These are phyloP conservation scores for Termitomyces titanicus DNA, from an alignment of 768 basidiomycete genomes.

Conservation along the genomic window DNA sequence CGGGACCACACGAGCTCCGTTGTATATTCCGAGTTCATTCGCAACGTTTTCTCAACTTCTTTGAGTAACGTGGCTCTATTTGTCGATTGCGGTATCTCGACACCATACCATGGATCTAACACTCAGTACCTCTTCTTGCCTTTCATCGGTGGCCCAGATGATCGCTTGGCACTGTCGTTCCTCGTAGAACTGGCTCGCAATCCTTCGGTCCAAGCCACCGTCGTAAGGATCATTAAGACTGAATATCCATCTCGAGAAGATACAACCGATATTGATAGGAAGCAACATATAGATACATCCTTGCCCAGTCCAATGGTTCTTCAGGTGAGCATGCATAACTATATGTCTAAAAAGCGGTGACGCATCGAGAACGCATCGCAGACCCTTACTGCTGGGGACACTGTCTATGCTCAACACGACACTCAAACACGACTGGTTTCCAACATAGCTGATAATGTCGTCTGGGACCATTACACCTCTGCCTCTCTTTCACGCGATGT, in stretches of 20 bases:
- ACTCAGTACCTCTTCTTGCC: conserved; percentile 73
- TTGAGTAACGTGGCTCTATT: conserved; percentile 79
- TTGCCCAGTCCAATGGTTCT: conserved; percentile 16
- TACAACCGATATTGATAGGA: conserved; percentile 24
- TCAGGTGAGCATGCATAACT: conserved; percentile 25
- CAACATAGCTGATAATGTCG: conserved; percentile 75
- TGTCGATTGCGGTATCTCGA: conserved; percentile 63
- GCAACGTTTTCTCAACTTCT: conserved; percentile 71
- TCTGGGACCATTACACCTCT: conserved; percentile 64
- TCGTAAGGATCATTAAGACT: conserved; percentile 55
- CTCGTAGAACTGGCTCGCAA: conserved; percentile 75
- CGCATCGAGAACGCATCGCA: conserved; percentile 17
- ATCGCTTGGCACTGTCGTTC: conserved; percentile 78
- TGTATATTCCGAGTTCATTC: conserved; percentile 79
- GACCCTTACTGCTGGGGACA: conserved; percentile 57
- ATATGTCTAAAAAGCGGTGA: not conserved
- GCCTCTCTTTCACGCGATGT: conserved; percentile 22
- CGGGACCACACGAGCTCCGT: conserved; percentile 50
- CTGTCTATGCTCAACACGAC: conserved; percentile 61
- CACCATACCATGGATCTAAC: conserved; percentile 19
- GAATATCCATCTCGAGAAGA: conserved; percentile 31
- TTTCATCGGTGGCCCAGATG: conserved; percentile 94
- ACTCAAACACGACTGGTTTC: conserved; percentile 70
- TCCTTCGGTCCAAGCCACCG: conserved; percentile 62
- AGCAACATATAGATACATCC: not conserved